phyloP scores from a whole-genome alignment of 2,329 filamentous ascomycete species.

The Alternaria infectoria region DNA sequence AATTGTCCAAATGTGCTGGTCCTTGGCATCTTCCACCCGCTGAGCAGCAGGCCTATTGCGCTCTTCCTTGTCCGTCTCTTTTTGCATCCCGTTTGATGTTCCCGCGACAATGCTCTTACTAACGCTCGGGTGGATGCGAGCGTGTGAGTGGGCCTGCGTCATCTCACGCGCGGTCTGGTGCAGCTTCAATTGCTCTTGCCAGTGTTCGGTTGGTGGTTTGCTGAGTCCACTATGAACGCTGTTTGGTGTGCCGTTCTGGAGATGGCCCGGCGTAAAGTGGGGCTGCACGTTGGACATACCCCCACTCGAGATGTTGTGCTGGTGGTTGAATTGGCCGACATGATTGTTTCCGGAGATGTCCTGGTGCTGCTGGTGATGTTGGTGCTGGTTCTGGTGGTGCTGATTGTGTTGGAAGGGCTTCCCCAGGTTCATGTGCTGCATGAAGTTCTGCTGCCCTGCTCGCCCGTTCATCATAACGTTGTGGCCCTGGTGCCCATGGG shows the following conservation, averaged over 20 bases:
- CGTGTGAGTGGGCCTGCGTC: slow-evolving; percentile 76
- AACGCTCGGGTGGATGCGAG: slow-evolving; percentile 71
- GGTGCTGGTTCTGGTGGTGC: slow-evolving; percentile 55
- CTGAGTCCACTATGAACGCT: slow-evolving; percentile 62
- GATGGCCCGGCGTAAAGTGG: slow-evolving; percentile 64
- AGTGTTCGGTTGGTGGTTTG: slow-evolving; percentile 72
- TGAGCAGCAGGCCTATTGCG: slow-evolving; percentile 71
- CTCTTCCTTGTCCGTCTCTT: slow-evolving; percentile 61
- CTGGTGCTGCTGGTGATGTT: slow-evolving; percentile 67
- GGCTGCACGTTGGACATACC: slow-evolving; percentile 70
- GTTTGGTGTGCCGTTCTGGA: slow-evolving; percentile 65
- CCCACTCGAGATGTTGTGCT: slow-evolving; percentile 65
- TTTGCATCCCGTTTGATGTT: slow-evolving; percentile 56
- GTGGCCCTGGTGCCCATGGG: slow-evolving; percentile 68
- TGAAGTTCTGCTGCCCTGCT: slow-evolving; percentile 63
- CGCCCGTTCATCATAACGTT: slow-evolving; percentile 78
- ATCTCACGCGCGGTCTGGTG: slow-evolving; percentile 75
- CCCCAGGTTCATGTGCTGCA: slow-evolving; percentile 66
- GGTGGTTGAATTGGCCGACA: slow-evolving; percentile 65
- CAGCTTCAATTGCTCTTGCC: slow-evolving; percentile 84
- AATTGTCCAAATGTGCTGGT: slow-evolving; percentile 83
- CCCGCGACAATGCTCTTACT: slow-evolving; percentile 69
- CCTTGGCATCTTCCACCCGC: slow-evolving; percentile 46
- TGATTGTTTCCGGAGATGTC: slow-evolving; percentile 60
- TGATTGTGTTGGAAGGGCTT: slow-evolving; percentile 72